Evolutionary conservation across 768 basidiomycete species (phyloP).

Genomic region (Panaeolus cyanescens): DNA sequence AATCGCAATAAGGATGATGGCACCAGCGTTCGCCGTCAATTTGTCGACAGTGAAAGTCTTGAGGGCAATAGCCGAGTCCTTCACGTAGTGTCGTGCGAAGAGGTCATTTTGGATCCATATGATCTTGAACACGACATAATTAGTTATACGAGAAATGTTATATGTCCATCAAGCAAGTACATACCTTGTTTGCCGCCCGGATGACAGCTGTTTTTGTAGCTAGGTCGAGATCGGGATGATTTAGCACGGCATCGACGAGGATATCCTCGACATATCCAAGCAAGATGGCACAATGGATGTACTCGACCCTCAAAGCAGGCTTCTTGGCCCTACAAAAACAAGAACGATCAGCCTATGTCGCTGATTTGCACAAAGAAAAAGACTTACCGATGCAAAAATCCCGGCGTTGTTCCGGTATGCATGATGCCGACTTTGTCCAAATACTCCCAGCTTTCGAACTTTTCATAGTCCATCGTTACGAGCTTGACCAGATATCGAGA

Average conservation of each 20-base stretch:
- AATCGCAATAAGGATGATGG: conserved; percentile 4
- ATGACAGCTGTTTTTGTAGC: conserved; percentile 42
- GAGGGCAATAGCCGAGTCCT: conserved; percentile 17
- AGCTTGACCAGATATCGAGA: conserved; percentile 34
- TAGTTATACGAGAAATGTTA: background rate
- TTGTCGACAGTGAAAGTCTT: background rate
- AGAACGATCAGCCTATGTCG: background rate
- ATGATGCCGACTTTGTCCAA: conserved; percentile 49
- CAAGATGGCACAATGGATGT: conserved; percentile 39
- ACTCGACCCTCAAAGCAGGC: conserved; percentile 37
- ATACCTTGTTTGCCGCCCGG: conserved; percentile 46
- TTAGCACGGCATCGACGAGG: conserved; percentile 40
- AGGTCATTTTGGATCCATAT: conserved; percentile 55
- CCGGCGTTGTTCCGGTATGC: conserved; percentile 44
- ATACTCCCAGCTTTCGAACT: conserved; percentile 45
- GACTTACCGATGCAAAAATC: conserved; percentile 43
- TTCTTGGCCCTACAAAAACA: conserved; percentile 21
- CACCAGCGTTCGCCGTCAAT: background rate
- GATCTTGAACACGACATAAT: conserved; percentile 25
- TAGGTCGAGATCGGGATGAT: conserved; percentile 36
- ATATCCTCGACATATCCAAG: conserved; percentile 50
- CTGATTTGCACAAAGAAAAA: conserved; percentile 1
- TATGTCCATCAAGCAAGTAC: background rate
- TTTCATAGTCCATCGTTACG: conserved; percentile 47
- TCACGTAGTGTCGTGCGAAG: conserved; percentile 44